phyloP scores from a whole-genome alignment of 192 early-diverging fungal genomes.

The Coemansia reversa region DNA sequence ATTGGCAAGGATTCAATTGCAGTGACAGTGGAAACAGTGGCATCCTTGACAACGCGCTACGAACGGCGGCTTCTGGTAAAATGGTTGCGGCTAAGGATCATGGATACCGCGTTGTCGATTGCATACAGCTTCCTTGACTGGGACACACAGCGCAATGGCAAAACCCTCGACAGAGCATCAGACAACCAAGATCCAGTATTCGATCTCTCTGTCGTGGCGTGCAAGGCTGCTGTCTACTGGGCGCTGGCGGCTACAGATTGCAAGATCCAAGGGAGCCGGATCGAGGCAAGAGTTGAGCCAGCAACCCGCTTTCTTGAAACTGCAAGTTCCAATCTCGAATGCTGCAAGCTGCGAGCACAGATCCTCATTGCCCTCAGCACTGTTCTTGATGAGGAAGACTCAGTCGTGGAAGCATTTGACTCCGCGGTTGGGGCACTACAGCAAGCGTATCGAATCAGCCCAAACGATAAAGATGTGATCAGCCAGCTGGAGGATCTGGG shows the following conservation, averaged over 20 bases:
- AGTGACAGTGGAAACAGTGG: constrained; percentile 11
- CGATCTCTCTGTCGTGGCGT: constrained; percentile 7
- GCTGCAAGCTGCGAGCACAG: constrained; percentile 40
- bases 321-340: constrained; percentile 6
- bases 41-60: constrained; percentile 13
- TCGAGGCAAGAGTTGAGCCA: constrained; percentile 30
- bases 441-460: constrained; percentile 47
- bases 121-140: constrained; percentile 17
- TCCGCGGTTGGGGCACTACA: constrained; percentile 50
- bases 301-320: constrained; percentile 38
- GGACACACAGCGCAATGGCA: not conserved
- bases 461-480: constrained; percentile 43
- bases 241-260: constrained; percentile 56
- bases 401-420: constrained; percentile 55
- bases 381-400: constrained; percentile 56
- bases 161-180: not conserved
- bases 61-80: constrained; percentile 17
- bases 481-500: constrained; percentile 53
- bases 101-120: constrained; percentile 20
- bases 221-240: constrained; percentile 56
- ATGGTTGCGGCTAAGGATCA: constrained; percentile 13
- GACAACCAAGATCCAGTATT: not conserved
- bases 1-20: not conserved
- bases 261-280: constrained; percentile 43
- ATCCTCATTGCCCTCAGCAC: constrained; percentile 42